Evolutionary conservation across 305 asterid genomes (phyloP).

Genomic region (Euphrasia arctica): DNA sequence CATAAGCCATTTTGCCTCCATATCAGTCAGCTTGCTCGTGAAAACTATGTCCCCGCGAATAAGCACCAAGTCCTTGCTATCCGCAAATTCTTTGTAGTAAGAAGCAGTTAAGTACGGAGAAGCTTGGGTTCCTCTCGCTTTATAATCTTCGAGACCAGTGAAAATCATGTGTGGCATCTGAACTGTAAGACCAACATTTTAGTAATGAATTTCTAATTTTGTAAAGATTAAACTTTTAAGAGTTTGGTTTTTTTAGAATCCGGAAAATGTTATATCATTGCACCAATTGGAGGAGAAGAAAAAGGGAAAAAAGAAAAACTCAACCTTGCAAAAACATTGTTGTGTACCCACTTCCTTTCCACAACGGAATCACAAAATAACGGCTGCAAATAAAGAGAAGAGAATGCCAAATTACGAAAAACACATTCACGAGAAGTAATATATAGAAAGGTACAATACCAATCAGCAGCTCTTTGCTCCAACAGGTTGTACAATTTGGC

Average conservation of each 20-base stretch:
- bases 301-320: slow-evolving; percentile 9
- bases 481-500: slow-evolving; percentile 57
- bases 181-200: slow-evolving; percentile 41
- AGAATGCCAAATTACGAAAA: slow-evolving; percentile 24
- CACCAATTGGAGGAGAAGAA: background rate
- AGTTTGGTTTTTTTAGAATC: slow-evolving; percentile 10
- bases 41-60: slow-evolving; percentile 82
- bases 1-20: slow-evolving; percentile 81
- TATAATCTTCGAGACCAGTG: slow-evolving; percentile 94
- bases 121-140: slow-evolving; percentile 96
- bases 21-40: slow-evolving; percentile 80
- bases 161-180: slow-evolving; percentile 87
- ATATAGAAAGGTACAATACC: slow-evolving; percentile 36
- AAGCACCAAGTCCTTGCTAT: slow-evolving; percentile 82
- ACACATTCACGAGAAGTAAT: background rate
- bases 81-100: slow-evolving; percentile 79
- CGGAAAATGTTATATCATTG: background rate
- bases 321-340: slow-evolving; percentile 90
- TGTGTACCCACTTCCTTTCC: slow-evolving; percentile 92
- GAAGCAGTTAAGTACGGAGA: slow-evolving; percentile 79
- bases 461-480: slow-evolving; percentile 71
- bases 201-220: background rate
- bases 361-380: slow-evolving; percentile 80
- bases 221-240: background rate
- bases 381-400: slow-evolving; percentile 51